phyloP scores from a whole-genome alignment of 2,329 filamentous ascomycete species.

The Fusarium praegraminearum region DNA sequence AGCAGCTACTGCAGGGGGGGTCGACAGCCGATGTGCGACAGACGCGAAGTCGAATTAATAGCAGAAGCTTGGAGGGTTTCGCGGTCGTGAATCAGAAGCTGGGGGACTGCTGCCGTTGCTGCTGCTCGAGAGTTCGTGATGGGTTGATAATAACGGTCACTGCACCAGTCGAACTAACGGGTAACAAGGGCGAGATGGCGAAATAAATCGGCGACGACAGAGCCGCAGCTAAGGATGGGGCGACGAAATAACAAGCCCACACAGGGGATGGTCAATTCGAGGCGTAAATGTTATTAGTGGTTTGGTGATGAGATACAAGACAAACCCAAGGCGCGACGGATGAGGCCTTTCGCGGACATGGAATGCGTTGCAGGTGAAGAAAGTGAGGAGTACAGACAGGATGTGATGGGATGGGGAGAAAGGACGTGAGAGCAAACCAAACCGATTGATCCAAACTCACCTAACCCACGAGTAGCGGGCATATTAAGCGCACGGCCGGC shows the following conservation, averaged over 20 bases:
- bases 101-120: constrained; percentile 6
- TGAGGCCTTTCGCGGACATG: constrained; percentile 50
- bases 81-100: constrained; percentile 36
- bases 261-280: constrained; percentile 34
- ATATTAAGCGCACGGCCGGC: constrained; percentile 30
- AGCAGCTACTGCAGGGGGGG: constrained; percentile 33
- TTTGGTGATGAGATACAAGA: constrained; percentile 20
- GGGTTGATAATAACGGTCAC: constrained; percentile 24
- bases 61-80: neutral
- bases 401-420: constrained; percentile 51
- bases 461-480: constrained; percentile 55
- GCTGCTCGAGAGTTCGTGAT: constrained; percentile 25
- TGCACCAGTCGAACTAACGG: constrained; percentile 21
- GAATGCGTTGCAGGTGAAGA: constrained; percentile 53
- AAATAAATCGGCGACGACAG: constrained; percentile 26
- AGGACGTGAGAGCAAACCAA: constrained; percentile 52
- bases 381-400: constrained; percentile 52
- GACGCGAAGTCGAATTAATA: constrained; percentile 26
- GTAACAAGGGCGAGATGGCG: constrained; percentile 21
- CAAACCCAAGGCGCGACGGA: constrained; percentile 42
- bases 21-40: constrained; percentile 32
- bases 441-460: constrained; percentile 54
- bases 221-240: constrained; percentile 22
- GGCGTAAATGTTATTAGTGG: constrained; percentile 14
- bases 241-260: constrained; percentile 9